These are phyloP conservation scores for Arthroderma sp. DNA, from an alignment of 2,329 filamentous ascomycete genomes.

Conservation along the genomic window DNA sequence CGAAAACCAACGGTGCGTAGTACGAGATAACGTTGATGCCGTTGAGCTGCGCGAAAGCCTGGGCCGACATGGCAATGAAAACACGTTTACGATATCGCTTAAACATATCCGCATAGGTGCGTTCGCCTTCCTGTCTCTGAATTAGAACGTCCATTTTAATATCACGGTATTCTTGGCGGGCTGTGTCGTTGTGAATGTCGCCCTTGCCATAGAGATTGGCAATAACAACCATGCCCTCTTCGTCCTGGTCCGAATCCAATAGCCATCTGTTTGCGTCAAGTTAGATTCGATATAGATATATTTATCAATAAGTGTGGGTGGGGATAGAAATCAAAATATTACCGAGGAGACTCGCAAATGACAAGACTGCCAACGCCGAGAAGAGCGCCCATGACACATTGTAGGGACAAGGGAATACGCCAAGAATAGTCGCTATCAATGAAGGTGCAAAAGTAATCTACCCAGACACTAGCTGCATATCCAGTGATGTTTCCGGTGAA, in stretches of 20 bases:
- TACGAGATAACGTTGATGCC: conserved; percentile 99
- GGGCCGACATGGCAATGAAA: conserved; percentile 97
- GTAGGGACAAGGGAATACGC: conserved; percentile 80
- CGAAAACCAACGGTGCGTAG: conserved; percentile 92
- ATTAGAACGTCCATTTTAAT: conserved; percentile 98
- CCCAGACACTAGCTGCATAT: conserved; percentile 94
- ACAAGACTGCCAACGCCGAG: conserved; percentile 75
- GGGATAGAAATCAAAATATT: conserved; percentile 10
- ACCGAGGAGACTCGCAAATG: conserved; percentile 94
- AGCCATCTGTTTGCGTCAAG: conserved; percentile 56
- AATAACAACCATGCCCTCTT: conserved; percentile 96
- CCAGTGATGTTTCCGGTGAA: conserved; percentile 95
- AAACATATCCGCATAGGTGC: conserved; percentile 90
- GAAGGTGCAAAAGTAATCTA: conserved; percentile 91
- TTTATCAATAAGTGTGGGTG: background rate
- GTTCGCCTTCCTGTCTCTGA: conserved; percentile 86
- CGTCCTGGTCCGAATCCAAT: conserved; percentile 91
- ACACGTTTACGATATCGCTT: conserved; percentile 79
- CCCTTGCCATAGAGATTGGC: conserved; percentile 93
- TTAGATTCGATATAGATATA: conserved; percentile 14
- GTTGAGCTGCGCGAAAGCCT: conserved; percentile 89
- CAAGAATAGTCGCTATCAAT: conserved; percentile 78
- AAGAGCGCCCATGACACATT: conserved; percentile 84
- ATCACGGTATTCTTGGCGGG: conserved; percentile 89
- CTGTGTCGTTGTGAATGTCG: conserved; percentile 85